These are phyloP conservation scores for Paspalum vaginatum DNA, from an alignment of 176 grass and related monocot genomes.

Conservation along the genomic window DNA sequence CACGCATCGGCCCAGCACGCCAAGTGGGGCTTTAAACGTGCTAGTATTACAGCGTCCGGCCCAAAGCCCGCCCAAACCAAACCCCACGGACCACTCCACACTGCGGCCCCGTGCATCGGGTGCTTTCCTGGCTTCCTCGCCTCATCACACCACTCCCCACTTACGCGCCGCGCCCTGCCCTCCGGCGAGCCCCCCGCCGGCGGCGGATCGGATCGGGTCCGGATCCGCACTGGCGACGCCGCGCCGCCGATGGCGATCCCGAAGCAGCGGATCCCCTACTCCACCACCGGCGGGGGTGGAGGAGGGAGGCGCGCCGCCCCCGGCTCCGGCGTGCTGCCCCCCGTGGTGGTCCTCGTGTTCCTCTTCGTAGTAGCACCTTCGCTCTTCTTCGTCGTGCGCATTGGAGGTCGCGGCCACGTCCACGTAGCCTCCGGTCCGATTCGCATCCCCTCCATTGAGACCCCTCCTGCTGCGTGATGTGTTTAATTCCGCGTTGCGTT, in stretches of 20 bases:
- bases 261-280: constrained; percentile 64
- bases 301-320: constrained; percentile 54
- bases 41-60: no score
- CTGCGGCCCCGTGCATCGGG: background rate
- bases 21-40: background rate
- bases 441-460: background rate
- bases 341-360: constrained; percentile 66
- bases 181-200: constrained; percentile 37
- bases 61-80: background rate
- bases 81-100: background rate
- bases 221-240: background rate
- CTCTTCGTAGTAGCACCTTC: constrained; percentile 68
- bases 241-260: constrained; percentile 48
- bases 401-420: constrained; percentile 51
- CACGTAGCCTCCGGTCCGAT: constrained; percentile 56
- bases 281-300: constrained; percentile 21
- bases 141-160: constrained; percentile 20
- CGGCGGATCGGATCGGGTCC: constrained; percentile 25
- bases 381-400: constrained; percentile 55
- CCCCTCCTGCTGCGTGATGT: background rate
- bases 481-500: background rate
- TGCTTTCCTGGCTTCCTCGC: constrained; percentile 5
- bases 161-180: background rate
- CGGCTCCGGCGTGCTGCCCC: constrained; percentile 40
- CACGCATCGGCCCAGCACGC: background rate